Percentiles rank a stretch among this genome's conserved stretches.
Evolutionary conservation across 2,329 filamentous ascomycete species (phyloP).

Genomic region (Botryotinia narcissicola): DNA sequence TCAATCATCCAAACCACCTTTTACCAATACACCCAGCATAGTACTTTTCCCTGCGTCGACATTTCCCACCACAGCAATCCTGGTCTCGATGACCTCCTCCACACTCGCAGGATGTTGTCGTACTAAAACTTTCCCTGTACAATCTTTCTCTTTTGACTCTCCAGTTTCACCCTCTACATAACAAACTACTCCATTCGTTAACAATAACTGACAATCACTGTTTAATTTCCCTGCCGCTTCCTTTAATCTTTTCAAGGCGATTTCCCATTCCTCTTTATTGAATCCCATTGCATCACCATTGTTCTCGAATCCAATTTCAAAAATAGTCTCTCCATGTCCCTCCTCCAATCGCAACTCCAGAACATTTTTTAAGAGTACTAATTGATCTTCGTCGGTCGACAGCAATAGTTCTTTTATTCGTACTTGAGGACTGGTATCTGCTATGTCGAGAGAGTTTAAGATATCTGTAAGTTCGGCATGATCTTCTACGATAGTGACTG

Average conservation of each 20-base stretch:
- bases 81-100: slow-evolving; percentile 90
- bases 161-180: slow-evolving; percentile 52
- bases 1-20: slow-evolving; percentile 92
- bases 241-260: slow-evolving; percentile 64
- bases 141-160: slow-evolving; percentile 42
- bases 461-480: slow-evolving; percentile 79
- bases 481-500: slow-evolving; percentile 49
- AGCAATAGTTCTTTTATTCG: slow-evolving; percentile 76
- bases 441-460: slow-evolving; percentile 73
- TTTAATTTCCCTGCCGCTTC: slow-evolving; percentile 61
- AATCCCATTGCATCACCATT: slow-evolving; percentile 83
- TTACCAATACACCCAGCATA: slow-evolving; percentile 91
- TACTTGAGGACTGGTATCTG: slow-evolving; percentile 65
- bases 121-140: slow-evolving; percentile 83
- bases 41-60: slow-evolving; percentile 97
- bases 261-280: slow-evolving; percentile 70
- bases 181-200: slow-evolving; percentile 89
- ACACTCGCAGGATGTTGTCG: slow-evolving; percentile 69
- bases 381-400: slow-evolving; percentile 56
- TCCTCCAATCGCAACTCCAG: slow-evolving; percentile 71
- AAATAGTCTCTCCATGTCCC: slow-evolving; percentile 83
- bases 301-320: slow-evolving; percentile 90
- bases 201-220: slow-evolving; percentile 76
- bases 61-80: slow-evolving; percentile 96
- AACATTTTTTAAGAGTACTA: slow-evolving; percentile 62